Evolutionary conservation across 23 red algal species (phyloP), one percentile per base, ranked within the genome.

Genomic region (Gracilaria gracilis): DNA sequence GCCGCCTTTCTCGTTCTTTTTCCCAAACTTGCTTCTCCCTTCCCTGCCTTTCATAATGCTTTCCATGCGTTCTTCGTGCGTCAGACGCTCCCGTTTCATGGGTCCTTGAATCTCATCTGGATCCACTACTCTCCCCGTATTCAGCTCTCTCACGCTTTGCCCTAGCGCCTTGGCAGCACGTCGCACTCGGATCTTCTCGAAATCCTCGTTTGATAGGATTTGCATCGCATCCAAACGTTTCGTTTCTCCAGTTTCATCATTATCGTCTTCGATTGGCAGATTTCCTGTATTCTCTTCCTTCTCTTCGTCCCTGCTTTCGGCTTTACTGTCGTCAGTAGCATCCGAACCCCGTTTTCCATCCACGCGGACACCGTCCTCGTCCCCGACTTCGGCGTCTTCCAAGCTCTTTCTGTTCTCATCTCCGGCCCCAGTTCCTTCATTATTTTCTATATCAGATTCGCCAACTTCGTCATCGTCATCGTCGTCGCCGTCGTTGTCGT

Each of bases 161-260:
- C 67, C 83, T 1, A 88, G 27, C 27, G 61, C 84, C 40, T 81
- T 80, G n/a, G 81, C 84, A 39, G 92, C 92, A 17, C 29, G 39
- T 50, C 77, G 81, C 9, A 47, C 67, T 50, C 79, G 72, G 24
- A 95, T 95, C 50, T 64, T 90, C 20, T 51, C 75, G 77, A 75
- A 89, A 40, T 95, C 92, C 65, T 88, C 92, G 40, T 95, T 86
- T n/a, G 78, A 53, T 24, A 95, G 73, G 9, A 95, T 72, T 25
- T 86, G 65, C 69, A 75, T 81, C 35, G 46, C 37, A 25, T 84
- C 81, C 59, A 80, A 23, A 5, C 83, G 62, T n/a, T 57, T 59
- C 7, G 1, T 20, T 9, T 54, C 29, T 3, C 29, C 76, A 2
- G 4, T 57, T 54, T 33, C 76, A 24, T 54, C 46, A 34, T 81